Percentiles rank a stretch among this genome's conserved stretches.
These are phyloP conservation scores for Podospora pseudocomata DNA, from an alignment of 495 filamentous ascomycete species.

Conservation along the genomic window DNA sequence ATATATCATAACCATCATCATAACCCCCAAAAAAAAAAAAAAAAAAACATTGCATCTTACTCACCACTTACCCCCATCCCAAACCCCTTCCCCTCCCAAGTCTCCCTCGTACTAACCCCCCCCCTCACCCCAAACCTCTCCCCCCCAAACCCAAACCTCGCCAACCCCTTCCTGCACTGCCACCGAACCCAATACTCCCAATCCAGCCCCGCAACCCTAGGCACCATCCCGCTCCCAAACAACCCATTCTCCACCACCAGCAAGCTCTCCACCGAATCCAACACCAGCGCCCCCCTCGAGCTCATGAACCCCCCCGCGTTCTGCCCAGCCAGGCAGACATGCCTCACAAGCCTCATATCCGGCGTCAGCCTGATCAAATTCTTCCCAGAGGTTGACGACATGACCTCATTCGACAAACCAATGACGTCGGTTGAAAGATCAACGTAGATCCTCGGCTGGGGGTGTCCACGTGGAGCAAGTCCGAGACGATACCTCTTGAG, in stretches of 20 bases:
- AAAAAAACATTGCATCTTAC: background rate
- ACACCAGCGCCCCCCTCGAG: background rate
- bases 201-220: conserved; percentile 11
- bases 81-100: background rate
- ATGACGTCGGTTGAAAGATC: conserved; percentile 34
- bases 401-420: conserved; percentile 15
- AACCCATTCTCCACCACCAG: conserved; percentile 14
- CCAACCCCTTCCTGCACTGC: conserved; percentile 11
- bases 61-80: background rate
- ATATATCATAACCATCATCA: background rate
- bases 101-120: background rate
- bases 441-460: conserved; percentile 34
- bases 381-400: conserved; percentile 9
- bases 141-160: conserved; percentile 12
- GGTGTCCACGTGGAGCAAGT: conserved; percentile 30
- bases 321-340: conserved; percentile 8
- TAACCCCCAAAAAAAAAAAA: background rate
- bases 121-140: background rate
- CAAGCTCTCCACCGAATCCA: conserved; percentile 5
- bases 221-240: conserved; percentile 13
- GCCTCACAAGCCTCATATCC: conserved; percentile 7
- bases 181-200: conserved; percentile 17
- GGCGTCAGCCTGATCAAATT: conserved; percentile 18
- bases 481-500: conserved; percentile 35
- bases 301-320: background rate